Evolutionary conservation across 306 rosid species (phyloP), one percentile per base, ranked within the genome.

Genomic region (Medicago arabica): DNA sequence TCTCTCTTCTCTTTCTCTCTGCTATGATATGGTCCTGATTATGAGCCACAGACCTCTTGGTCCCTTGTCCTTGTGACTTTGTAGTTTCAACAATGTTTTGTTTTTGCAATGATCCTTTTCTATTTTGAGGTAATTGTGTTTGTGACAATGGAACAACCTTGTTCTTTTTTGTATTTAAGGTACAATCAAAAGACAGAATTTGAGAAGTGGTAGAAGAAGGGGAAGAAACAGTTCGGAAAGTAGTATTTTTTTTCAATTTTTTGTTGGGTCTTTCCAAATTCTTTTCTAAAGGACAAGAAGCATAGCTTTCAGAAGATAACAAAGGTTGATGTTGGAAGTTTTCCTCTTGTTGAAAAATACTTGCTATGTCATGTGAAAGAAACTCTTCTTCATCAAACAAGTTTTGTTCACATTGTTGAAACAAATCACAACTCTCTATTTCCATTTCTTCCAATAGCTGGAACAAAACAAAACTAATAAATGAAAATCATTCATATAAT

Each of bases 1-100:
- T 93, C 85, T 91, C 96, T 78, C 98, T 85, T 12, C 98, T 81
- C 74, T 83, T 91, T 67, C 98, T 84, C 74, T 89, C 98, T 0
- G 98, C 96, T 36, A 93, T 67, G 58, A 93, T 81, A 80, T 93
- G 98, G 13, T 88, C 93, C 75, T 87, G 89, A 82, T 80, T 77
- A 25, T 87, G 70, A 60, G 81, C 28, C 7, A 69, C 49, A 10
- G 79, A 44, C 59, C 78, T 82, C 68, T 83, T 46, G 6, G 16
- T 46, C 2, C 51, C 51, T 46, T 46, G 51, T 12, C 51, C 14
- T 43, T 43, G 47, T 43, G 14, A 0, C 3, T 43, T 43, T 12
- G 3, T 43, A 43, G 47, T 43, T 43, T 34, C 38, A 34, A 34
- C 38, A 34, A 34, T 34, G 7, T 34, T 34, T 34, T 5, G 38